Conservation (phyloP, 176 grass and related monocot genomes). For the Oryza meridionalis region DNA sequence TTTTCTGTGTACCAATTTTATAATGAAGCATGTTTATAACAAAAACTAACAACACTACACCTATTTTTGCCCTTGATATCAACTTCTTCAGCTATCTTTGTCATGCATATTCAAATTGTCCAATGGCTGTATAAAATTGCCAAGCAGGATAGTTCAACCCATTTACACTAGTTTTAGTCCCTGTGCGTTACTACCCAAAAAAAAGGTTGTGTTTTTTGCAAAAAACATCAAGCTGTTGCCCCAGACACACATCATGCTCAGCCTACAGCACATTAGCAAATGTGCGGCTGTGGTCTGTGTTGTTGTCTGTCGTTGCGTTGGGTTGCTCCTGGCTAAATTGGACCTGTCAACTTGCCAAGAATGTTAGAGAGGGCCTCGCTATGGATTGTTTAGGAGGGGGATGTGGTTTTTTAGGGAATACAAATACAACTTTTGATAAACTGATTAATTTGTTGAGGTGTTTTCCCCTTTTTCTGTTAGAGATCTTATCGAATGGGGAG, state of each 20-base stretch:
- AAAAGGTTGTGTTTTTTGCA: too few species aligned
- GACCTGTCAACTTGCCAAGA: not conserved
- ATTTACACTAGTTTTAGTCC: too few species aligned
- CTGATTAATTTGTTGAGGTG: not conserved
- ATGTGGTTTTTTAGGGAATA: not conserved
- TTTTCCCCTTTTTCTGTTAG: too few species aligned
- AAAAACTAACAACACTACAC: too few species aligned
- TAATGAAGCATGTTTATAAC: too few species aligned
- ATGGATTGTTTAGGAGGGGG: too few species aligned
- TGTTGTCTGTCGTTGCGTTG: not conserved
- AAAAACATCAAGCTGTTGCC: too few species aligned
- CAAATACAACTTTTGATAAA: not conserved
- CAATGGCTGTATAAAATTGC: not conserved
- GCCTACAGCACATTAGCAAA: not conserved
- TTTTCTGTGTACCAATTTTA: too few species aligned
- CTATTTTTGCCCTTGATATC: not conserved
- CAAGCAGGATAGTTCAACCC: too few species aligned
- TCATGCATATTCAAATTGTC: not conserved
- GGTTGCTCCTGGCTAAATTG: not conserved
- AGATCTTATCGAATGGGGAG: too few species aligned
- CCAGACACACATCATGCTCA: not conserved
- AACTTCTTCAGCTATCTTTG: not conserved
- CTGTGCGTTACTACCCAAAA: too few species aligned
- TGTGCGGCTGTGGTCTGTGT: not conserved
- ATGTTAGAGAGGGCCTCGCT: not conserved